Base-by-base conservation (phyloP, 345 rosid genomes). In the Eutrema yunnanense region DNA sequence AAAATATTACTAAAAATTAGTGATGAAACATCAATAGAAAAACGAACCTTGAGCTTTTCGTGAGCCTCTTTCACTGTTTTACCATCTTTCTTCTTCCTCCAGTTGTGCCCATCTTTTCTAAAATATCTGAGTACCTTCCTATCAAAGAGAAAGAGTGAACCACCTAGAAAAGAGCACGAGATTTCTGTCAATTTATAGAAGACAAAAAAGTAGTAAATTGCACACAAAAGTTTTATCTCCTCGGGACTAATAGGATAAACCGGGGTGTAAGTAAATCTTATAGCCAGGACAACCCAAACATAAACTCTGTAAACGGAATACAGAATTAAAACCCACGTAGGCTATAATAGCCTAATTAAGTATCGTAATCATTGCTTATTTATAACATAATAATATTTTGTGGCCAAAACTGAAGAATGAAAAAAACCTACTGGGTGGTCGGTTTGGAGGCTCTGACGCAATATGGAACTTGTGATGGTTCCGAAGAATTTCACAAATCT, bases 71-170 rank as follows among this genome's bases (percentile, higher is more conserved):
- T 86, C 72, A 90, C 90, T 9, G 98, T 93, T 79, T 90, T 93
- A 10, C 98, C 96, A 80, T 93, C 97, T 74, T 84, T 93, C 75
- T 93, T 93, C 85, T 93, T 93, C 84, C 90, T 93, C 98, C 98
- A 93, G 32, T 80, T 72, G 60, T 93, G 98, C 22, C 90, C 93
- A 79, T 92, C 98, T 76, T 88, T 92, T 54, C 98, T 86, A 70
- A 92, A 92, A 81, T 90, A 90, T 58, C 97, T 80, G 68, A 87
- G 87, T 13, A 83, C 85, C 80, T 93, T 90, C 53, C 98, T 91
- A 80, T 93, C 88, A 79, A 88, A 93, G 56, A 93, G 83, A 76
- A 87, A 87, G 67, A 93, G 60, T 47, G 97, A 86, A 78, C 97
- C 97, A 84, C 88, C 98, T 93, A 81, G 69, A 83, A 19, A 19